A percentile compares a stretch with the other conserved stretches of the same genome.
These are phyloP conservation scores for Phytophthora sp. DNA, from an alignment of 352 stramenopile genomes.

Conservation along the genomic window DNA sequence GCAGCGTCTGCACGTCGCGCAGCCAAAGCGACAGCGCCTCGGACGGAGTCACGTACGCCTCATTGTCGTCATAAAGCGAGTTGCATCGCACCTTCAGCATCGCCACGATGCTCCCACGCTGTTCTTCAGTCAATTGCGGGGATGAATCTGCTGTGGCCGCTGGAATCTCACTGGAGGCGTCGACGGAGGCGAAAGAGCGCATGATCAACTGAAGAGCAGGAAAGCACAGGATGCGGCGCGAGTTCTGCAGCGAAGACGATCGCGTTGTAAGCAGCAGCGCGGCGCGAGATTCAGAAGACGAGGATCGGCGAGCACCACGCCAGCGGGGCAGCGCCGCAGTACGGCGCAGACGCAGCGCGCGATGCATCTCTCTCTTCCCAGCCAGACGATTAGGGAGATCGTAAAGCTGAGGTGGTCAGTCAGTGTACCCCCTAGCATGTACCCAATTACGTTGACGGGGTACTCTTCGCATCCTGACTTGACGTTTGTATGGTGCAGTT, in stretches of 20 bases:
- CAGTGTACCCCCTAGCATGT: neutral
- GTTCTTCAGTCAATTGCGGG: slow-evolving; percentile 14
- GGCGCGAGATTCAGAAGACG: neutral
- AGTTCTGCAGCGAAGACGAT: slow-evolving; percentile 11
- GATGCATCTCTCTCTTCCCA: slow-evolving; percentile 34
- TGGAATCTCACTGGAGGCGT: slow-evolving; percentile 8
- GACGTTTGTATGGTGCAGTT: slow-evolving; percentile 12
- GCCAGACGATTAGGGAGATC: slow-evolving; percentile 34
- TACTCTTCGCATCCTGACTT: slow-evolving; percentile 1
- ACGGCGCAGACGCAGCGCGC: slow-evolving; percentile 37
- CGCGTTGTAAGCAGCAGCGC: neutral
- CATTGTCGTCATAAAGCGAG: slow-evolving; percentile 55
- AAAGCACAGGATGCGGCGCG: slow-evolving; percentile 9
- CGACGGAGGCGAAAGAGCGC: slow-evolving; percentile 22
- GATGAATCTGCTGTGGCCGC: slow-evolving; percentile 3
- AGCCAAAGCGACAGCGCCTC: slow-evolving; percentile 48
- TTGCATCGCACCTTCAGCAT: slow-evolving; percentile 64
- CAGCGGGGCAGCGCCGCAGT: neutral
- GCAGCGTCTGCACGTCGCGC: slow-evolving; percentile 34
- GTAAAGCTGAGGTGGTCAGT: slow-evolving; percentile 15
- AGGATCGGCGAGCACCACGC: neutral
- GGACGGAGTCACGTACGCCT: slow-evolving; percentile 26
- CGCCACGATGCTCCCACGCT: slow-evolving; percentile 35
- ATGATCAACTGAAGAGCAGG: neutral
- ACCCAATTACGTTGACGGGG: neutral